phyloP scores from a whole-genome alignment of 2,329 filamentous ascomycete genomes.

The Colletotrichum scovillei region DNA sequence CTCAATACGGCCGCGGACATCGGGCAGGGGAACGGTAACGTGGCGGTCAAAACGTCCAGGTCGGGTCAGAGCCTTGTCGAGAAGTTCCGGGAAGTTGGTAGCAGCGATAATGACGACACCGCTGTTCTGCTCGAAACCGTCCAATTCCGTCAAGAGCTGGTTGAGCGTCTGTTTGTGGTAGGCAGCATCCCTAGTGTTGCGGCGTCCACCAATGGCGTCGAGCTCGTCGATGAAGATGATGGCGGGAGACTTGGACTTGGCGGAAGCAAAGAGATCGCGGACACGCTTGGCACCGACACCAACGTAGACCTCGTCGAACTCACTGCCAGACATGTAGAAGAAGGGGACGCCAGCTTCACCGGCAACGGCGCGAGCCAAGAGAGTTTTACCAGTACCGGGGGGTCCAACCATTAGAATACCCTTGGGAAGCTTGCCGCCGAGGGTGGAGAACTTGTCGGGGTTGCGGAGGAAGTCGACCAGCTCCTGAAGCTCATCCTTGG shows the following conservation, averaged over 20 bases:
- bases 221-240: slow-evolving; percentile 98
- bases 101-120: slow-evolving; percentile 96
- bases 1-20: slow-evolving; percentile 91
- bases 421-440: slow-evolving; percentile 96
- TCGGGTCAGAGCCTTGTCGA: slow-evolving; percentile 97
- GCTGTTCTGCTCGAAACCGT: slow-evolving; percentile 94
- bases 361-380: slow-evolving; percentile 93
- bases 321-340: slow-evolving; percentile 99
- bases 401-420: slow-evolving; percentile 95
- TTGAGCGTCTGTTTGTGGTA: slow-evolving; percentile 98
- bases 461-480: slow-evolving; percentile 96
- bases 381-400: slow-evolving; percentile 96
- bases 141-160: slow-evolving; percentile 94
- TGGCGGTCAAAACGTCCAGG: slow-evolving; percentile 97
- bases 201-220: slow-evolving; percentile 93
- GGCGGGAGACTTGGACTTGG: slow-evolving; percentile 85
- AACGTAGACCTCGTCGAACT: slow-evolving; percentile 98
- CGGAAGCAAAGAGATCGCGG: slow-evolving; percentile 87
- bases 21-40: slow-evolving; percentile 87
- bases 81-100: slow-evolving; percentile 93
- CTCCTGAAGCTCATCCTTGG: slow-evolving; percentile 97
- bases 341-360: slow-evolving; percentile 98
- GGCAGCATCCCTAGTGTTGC: slow-evolving; percentile 91
- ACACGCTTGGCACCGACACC: slow-evolving; percentile 97
- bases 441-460: slow-evolving; percentile 90